Percentiles rank a stretch among this genome's conserved stretches.
Conservation (phyloP, 371 early-diverging fungal genomes). For the Mortierella sp. region DNA sequence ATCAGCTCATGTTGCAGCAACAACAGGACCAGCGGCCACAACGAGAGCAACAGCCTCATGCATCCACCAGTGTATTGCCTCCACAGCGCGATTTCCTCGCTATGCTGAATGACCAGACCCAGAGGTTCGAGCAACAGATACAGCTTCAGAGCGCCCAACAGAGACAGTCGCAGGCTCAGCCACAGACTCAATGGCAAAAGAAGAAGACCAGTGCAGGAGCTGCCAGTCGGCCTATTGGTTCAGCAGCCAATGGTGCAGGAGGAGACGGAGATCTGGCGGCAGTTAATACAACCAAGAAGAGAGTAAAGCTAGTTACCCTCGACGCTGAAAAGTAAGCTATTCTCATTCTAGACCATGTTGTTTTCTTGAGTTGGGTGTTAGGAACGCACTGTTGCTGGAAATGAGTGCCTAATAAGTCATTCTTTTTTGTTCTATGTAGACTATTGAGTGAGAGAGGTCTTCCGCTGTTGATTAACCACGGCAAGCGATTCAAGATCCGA, state of each 20-base stretch:
- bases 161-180: constrained; percentile 6
- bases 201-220: neutral
- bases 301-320: constrained; percentile 26
- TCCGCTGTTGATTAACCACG: constrained; percentile 18
- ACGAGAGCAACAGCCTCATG: too few relatives aligned
- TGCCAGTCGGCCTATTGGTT: constrained; percentile 25
- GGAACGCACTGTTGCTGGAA: too few relatives aligned
- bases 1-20: constrained; percentile 5
- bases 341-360: neutral
- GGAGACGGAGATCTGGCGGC: constrained; percentile 24
- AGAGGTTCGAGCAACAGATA: constrained; percentile 4
- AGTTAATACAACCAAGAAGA: constrained; percentile 30
- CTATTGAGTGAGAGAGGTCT: constrained; percentile 30
- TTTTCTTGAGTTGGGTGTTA: neutral
- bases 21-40: neutral
- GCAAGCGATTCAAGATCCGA: constrained; percentile 39
- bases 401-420: neutral
- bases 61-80: constrained; percentile 14
- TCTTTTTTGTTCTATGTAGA: constrained; percentile 3
- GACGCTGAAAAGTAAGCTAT: constrained; percentile 41
- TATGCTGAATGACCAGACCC: constrained; percentile 15
- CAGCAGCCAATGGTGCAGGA: neutral
- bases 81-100: constrained; percentile 27
- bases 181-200: neutral
- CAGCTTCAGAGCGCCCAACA: constrained; percentile 15